Evolutionary conservation across 73 alveolate genomes (phyloP).

Genomic region (Uronychia binucleata): DNA sequence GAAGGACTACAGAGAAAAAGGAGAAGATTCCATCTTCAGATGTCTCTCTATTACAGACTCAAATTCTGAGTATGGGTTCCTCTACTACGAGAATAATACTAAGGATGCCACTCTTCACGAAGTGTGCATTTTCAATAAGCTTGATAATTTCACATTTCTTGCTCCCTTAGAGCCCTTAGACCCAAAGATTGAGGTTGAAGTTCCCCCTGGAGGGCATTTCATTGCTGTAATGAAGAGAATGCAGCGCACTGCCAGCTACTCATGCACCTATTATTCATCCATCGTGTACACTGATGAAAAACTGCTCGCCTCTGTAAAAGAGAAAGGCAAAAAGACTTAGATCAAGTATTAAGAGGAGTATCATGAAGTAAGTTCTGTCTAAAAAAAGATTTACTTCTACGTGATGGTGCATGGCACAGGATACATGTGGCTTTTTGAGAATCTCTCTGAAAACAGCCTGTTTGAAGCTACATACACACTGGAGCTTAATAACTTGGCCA

Average conservation of each 20-base stretch:
- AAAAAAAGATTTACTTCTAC: constrained; percentile 34
- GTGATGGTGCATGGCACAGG: constrained; percentile 49
- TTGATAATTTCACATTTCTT: constrained; percentile 46
- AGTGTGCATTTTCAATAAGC: constrained; percentile 21
- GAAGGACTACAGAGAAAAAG: constrained; percentile 29
- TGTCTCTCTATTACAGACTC: constrained; percentile 33
- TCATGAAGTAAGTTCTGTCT: constrained; percentile 1
- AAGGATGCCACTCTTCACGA: constrained; percentile 19
- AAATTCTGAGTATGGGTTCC: constrained; percentile 42
- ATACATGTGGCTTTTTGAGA: constrained; percentile 53
- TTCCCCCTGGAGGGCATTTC: constrained; percentile 14
- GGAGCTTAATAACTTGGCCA: constrained; percentile 39
- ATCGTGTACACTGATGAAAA: constrained; percentile 31
- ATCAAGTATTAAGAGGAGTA: constrained; percentile 46
- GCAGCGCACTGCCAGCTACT: constrained; percentile 28
- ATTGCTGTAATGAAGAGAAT: constrained; percentile 35
- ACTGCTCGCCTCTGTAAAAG: constrained; percentile 2
- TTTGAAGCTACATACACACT: constrained; percentile 53
- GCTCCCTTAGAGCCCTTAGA: constrained; percentile 22
- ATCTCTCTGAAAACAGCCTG: constrained; percentile 5
- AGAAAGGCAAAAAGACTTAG: constrained; percentile 36
- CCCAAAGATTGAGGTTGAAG: background rate
- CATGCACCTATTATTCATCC: constrained; percentile 44
- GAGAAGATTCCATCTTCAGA: constrained; percentile 36
- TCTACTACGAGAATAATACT: constrained; percentile 50